Base-by-base conservation (phyloP, 768 basidiomycete species). In the Imleria badia region DNA sequence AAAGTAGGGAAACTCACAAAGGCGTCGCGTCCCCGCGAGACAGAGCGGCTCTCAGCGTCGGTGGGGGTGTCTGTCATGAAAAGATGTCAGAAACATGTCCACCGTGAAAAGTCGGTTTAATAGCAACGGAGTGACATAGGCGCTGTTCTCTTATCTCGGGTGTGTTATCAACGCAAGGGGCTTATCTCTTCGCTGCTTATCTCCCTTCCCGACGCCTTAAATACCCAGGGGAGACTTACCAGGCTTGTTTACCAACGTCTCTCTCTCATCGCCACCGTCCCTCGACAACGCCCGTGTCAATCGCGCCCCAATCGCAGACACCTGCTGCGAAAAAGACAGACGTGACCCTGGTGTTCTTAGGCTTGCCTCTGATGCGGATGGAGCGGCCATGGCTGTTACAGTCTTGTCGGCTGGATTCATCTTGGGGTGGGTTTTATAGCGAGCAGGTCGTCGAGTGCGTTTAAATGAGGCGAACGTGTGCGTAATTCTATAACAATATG, bases 11-110 rank as follows among this genome's bases (percentile, higher is more conserved):
- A 29, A 76, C 83, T 65, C 59, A 85, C 84, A 53, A 80, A 78
- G n/a, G 71, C 69, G 0, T 84, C 84, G 40, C 85, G 79, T 41
- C 84, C 84, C 57, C 83, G 76, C 22, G 84, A 84, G 26, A 74
- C 57, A 39, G 84, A 86, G 48, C 81, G 82, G 48, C 52, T 26
- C 10, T 77, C 76, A 38, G 34, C 9, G 33, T 48, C 51, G 36
- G 13, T 36, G 9, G 51, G 53, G n/a, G 57, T 45, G 51, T 68
- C 70, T 67, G 64, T 10, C 70, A 71, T 70, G 40, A 20, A 20
- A 33, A 9, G 3, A 20, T 3, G 60, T 62, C 38, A 64, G 62
- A 22, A 19, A 3, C 15, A 8, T 9, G 8, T 9, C 14, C n/a
- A 3, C 5, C 8, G 10, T 10, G 12, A 19, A 3, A 26, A 19